Evolutionary conservation across 805 yeast genomes (phyloP).

Genomic region (Lachancea sp.): DNA sequence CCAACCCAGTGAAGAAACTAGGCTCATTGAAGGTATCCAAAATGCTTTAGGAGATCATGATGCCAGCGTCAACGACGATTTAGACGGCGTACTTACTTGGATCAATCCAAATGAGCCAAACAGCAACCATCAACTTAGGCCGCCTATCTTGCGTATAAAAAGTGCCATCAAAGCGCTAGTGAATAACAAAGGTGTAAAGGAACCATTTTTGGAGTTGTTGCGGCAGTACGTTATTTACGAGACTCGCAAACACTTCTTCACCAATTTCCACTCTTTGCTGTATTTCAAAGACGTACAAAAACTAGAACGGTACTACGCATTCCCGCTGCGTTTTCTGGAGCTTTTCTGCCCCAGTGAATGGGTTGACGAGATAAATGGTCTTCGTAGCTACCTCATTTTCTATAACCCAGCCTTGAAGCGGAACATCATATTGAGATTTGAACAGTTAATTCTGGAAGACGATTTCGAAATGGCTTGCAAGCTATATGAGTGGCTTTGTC

Average conservation of each 20-base stretch:
- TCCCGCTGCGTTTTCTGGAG: conserved; percentile 20
- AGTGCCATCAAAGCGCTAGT: conserved; percentile 11
- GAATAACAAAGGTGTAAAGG: not conserved
- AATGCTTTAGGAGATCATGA: conserved; percentile 9
- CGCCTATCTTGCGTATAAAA: conserved; percentile 24
- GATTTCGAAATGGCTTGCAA: conserved; percentile 23
- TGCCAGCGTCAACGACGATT: conserved; percentile 18
- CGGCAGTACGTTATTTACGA: conserved; percentile 20
- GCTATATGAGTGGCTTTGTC: conserved; percentile 23
- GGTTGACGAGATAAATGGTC: conserved; percentile 16
- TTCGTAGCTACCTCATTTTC: conserved; percentile 26
- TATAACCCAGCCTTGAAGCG: conserved; percentile 14
- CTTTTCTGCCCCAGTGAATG: conserved; percentile 15
- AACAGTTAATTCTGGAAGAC: conserved; percentile 20
- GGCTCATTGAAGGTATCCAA: conserved; percentile 1
- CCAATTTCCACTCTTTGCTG: conserved; percentile 12
- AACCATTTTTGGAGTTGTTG: conserved; percentile 10
- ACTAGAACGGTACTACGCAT: conserved; percentile 21
- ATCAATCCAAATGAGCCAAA: conserved; percentile 22
- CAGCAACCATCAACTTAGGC: conserved; percentile 23
- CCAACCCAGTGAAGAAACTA: conserved; percentile 3
- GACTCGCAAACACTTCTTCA: conserved; percentile 23
- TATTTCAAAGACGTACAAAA: conserved; percentile 19
- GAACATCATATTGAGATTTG: conserved; percentile 8
- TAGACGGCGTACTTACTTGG: conserved; percentile 24